Percentiles rank a stretch among this genome's conserved stretches.
phyloP scores from a whole-genome alignment of 352 stramenopile genomes.

The Discostella stelligera region DNA sequence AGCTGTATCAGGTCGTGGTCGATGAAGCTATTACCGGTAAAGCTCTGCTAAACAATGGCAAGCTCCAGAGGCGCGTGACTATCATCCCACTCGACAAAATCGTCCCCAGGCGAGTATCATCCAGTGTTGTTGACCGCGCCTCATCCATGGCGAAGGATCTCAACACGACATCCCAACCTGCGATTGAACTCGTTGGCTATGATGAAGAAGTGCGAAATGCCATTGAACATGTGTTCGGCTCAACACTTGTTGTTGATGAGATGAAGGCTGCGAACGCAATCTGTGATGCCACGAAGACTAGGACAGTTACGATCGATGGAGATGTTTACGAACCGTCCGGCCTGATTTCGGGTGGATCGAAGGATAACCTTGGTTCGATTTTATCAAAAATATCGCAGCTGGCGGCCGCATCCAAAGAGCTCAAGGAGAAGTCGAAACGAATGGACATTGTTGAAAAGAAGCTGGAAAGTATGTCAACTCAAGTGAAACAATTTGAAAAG shows the following conservation, averaged over 20 bases:
- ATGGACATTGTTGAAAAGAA: conserved; percentile 54
- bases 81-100: conserved; percentile 99
- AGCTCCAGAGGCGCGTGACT: conserved; percentile 94
- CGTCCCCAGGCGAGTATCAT: conserved; percentile 78
- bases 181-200: conserved; percentile 96
- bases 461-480: conserved; percentile 58
- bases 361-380: conserved; percentile 72
- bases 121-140: conserved; percentile 67
- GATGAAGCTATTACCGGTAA: conserved; percentile 98
- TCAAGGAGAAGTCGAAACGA: conserved; percentile 51
- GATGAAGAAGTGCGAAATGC: conserved; percentile 91
- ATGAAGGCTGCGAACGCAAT: conserved; percentile 90
- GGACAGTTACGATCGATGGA: conserved; percentile 96
- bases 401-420: conserved; percentile 44
- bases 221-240: conserved; percentile 99
- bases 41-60: conserved; percentile 95
- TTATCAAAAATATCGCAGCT: conserved; percentile 78
- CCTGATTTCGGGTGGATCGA: conserved; percentile 88
- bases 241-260: conserved; percentile 95
- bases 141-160: conserved; percentile 86
- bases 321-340: conserved; percentile 97
- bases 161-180: conserved; percentile 89
- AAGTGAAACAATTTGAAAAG: conserved; percentile 75
- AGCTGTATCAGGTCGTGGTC: conserved; percentile 98
- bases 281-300: conserved; percentile 88